Conservation (phyloP, 2,329 filamentous ascomycete species). For the Aaosphaeria arxii region DNA sequence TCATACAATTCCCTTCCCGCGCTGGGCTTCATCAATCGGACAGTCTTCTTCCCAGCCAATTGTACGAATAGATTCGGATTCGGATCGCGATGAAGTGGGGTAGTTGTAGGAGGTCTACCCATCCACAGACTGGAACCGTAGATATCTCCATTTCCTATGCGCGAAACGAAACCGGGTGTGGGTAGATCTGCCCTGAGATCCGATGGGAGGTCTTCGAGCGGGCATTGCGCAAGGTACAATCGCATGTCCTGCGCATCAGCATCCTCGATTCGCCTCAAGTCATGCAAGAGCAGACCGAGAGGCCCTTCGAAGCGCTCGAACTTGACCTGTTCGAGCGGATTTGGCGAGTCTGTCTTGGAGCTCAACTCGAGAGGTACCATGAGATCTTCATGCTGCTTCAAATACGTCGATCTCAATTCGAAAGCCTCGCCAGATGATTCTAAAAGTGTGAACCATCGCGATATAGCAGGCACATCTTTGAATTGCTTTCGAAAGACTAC, state of each 20-base stretch:
- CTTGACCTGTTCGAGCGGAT: no score
- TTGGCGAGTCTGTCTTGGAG: no score
- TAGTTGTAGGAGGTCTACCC: constrained; percentile 81
- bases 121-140: constrained; percentile 88
- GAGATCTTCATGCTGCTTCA: no score
- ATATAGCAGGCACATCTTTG: constrained; percentile 21
- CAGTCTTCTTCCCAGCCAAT: constrained; percentile 66
- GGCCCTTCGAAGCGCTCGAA: constrained; percentile 61
- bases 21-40: constrained; percentile 68
- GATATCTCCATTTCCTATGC: constrained; percentile 73
- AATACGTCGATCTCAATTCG: no score
- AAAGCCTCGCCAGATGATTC: no score
- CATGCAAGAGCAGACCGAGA: constrained; percentile 59
- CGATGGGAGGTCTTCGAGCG: constrained; percentile 65
- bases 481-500: constrained; percentile 20
- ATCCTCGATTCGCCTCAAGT: constrained; percentile 42
- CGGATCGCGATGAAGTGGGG: constrained; percentile 86
- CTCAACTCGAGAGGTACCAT: no score
- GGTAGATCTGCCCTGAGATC: constrained; percentile 64
- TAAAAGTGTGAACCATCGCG: constrained; percentile 26
- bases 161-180: constrained; percentile 60
- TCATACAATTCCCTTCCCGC: constrained; percentile 65
- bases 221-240: constrained; percentile 86
- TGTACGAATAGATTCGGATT: constrained; percentile 94
- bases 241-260: constrained; percentile 29